Base-by-base conservation (phyloP, 345 rosid genomes). In the Rhizophora mangle region DNA sequence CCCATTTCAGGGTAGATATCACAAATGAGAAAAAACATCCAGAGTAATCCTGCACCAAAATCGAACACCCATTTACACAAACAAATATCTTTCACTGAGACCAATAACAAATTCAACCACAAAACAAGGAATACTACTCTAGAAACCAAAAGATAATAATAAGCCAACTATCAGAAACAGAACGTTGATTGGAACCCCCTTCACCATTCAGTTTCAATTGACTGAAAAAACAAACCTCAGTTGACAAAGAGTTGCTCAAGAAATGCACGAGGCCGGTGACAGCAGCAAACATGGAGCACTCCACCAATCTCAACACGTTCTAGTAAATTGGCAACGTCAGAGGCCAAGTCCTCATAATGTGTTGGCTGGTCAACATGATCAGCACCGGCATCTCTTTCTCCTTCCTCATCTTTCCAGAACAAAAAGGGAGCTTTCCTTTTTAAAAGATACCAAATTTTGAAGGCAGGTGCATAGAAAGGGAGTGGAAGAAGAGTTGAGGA, bases 241-340 rank as follows among this genome's bases (percentile, higher is more conserved):
- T 82, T 36, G 91, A 83, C 62, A 94, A 92, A 64, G 95, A 89
- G 77, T 87, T 89, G 90, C 98, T 91, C 86, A 87, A 85, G 72
- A 94, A 88, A 65, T 91, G 91, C 63, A 88, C 86, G 3, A 91
- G 89, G 7, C 96, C 96, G 22, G 96, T 84, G 39, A 86, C 88
- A 27, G 96, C 91, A 64, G 97, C 96, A 63, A 91, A 88, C 97
- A 94, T 91, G 60, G 97, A 83, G 70, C 98, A 94, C 68, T 94
- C 98, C 46, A 88, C 96, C 77, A 94, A 72, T 80, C 98, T 88
- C 59, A 89, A 81, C n/a, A 97, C 89, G 22, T 77, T 82, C 78
- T 69, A 86, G 71, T 83, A 89, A 68, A 91, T 92, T 92, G 47
- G 34, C 80, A 49, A 86, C 81, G 62, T 83, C 78, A 1, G 70